A percentile compares a stretch with the other conserved stretches of the same genome.
These are phyloP conservation scores for Ophiocordyceps camponoti-floridani DNA, from an alignment of 2,329 filamentous ascomycete genomes.

Conservation along the genomic window DNA sequence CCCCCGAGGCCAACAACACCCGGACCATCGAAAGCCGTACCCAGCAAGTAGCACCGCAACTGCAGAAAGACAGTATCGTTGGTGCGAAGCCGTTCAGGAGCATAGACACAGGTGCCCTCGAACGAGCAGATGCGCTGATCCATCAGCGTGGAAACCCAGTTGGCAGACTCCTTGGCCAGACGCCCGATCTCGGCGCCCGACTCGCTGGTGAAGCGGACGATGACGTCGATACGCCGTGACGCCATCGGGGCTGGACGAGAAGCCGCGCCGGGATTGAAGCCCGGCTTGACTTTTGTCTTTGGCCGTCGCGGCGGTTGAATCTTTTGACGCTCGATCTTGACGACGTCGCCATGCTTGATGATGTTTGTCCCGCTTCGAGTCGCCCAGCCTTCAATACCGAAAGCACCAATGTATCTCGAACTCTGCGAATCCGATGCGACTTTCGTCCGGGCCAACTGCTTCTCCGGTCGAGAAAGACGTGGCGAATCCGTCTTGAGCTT, in stretches of 20 bases:
- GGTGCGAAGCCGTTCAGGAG: conserved; percentile 65
- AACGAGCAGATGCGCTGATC: conserved; percentile 83
- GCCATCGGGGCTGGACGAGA: conserved; percentile 26
- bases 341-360: conserved; percentile 62
- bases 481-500: conserved; percentile 11
- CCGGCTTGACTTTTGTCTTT: conserved; percentile 25
- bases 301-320: conserved; percentile 38
- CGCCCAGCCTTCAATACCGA: conserved; percentile 83
- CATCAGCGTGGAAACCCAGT: conserved; percentile 82
- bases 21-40: conserved; percentile 50
- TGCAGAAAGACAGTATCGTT: conserved; percentile 94
- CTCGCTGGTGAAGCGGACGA: conserved; percentile 77
- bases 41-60: conserved; percentile 58
- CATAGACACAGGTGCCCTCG: conserved; percentile 75
- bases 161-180: conserved; percentile 68
- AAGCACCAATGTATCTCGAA: conserved; percentile 67
- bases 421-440: conserved; percentile 2
- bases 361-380: conserved; percentile 65
- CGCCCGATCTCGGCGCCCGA: conserved; percentile 71
- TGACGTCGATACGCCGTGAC: conserved; percentile 58
- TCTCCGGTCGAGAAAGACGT: too few species aligned
- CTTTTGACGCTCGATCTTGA: conserved; percentile 75
- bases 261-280: conserved; percentile 11
- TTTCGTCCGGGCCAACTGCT: too few species aligned
- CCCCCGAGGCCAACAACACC: conserved; percentile 41